Base-by-base conservation (phyloP, 352 stramenopile genomes). In the Globisporangium echinulatum region DNA sequence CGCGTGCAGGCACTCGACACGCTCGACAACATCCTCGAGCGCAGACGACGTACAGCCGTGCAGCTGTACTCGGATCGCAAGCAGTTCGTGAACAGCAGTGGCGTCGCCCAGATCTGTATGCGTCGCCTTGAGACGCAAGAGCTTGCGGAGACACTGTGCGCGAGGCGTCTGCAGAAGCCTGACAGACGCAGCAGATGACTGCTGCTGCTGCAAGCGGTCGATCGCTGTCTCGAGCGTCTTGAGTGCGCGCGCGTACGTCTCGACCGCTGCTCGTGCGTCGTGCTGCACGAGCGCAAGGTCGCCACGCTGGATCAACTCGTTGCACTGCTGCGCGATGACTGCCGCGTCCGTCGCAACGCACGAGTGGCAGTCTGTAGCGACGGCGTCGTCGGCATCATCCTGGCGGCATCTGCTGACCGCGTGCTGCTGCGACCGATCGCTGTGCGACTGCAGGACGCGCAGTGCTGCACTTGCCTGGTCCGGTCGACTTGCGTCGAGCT, bases 121-220 rank as follows among this genome's bases (percentile, higher is more conserved):
- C 33, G 61, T 50, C 53, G 55, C 67, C 44, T 70, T 77, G 43
- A 86, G 58, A 33, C 61, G 68, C 4, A 71, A 63, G 17, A 75
- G 67, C 40, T 85, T 85, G 15, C 82, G 75, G 59, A 72, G 85
- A 40, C 79, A 87, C 49, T 77, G 71, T 46, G 46, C 17, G 7
- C 17, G 5, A 3, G 14, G 11, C n/a, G 74, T 63, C 25, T 43
- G 36, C 5, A 64, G 33, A 11, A n/a, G 7, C 3, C 63, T 36
- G 37, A 54, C 56, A 46, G 43, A 19, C 49, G 59, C 25, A 64
- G 33, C 46, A 3, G 42, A 58, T 37, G 51, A 38, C 6, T 48
- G 37, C 7, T n/a, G 25, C 15, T 52, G 46, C 11, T 50, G 46
- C 7, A 0, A 15, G n/a, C n/a, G 50, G 2, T 36, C 47, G 14